A percentile compares a stretch with the other conserved stretches of the same genome.
phyloP scores from a whole-genome alignment of 257 asterid genomes.

The Jacaranda copaia region DNA sequence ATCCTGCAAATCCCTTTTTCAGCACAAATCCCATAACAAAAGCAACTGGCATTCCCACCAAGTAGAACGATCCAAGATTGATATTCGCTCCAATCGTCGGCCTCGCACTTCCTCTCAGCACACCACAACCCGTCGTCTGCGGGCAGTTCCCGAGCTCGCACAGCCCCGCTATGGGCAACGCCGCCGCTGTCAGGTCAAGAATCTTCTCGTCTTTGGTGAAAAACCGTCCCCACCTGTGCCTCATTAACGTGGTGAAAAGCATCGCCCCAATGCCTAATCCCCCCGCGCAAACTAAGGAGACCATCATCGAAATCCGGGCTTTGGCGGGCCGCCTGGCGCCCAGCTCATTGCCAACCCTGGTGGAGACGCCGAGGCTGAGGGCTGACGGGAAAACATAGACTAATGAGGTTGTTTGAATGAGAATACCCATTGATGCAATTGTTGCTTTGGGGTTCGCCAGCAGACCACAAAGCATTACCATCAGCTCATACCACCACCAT shows the following conservation, averaged over 20 bases:
- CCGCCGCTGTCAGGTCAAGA: conserved; percentile 69
- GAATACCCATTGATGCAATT: conserved; percentile 88
- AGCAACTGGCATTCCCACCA: conserved; percentile 94
- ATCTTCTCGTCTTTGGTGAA: conserved; percentile 73
- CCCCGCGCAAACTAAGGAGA: conserved; percentile 54
- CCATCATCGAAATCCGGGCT: conserved; percentile 73
- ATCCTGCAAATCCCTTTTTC: conserved; percentile 79
- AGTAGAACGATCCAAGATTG: conserved; percentile 81
- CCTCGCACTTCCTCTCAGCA: conserved; percentile 83
- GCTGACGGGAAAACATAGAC: conserved; percentile 92
- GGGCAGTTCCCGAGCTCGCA: conserved; percentile 99
- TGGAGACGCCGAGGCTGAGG: conserved; percentile 82
- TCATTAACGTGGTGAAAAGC: conserved; percentile 67
- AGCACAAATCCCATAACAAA: conserved; percentile 72
- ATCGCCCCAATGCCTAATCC: conserved; percentile 72
- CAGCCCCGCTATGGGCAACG: conserved; percentile 85
- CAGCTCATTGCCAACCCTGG: conserved; percentile 77
- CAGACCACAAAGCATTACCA: conserved; percentile 86
- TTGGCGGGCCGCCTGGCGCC: conserved; percentile 72
- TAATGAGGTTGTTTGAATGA: conserved; percentile 84
- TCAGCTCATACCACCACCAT: conserved; percentile 99
- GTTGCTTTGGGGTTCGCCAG: conserved; percentile 75
- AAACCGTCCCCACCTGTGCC: conserved; percentile 74
- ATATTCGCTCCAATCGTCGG: conserved; percentile 85
- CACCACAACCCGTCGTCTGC: conserved; percentile 95